Percentiles rank a stretch among this genome's conserved stretches.
Evolutionary conservation across 23 red algal genomes (phyloP).

Genomic region (Gracilaria domingensis): DNA sequence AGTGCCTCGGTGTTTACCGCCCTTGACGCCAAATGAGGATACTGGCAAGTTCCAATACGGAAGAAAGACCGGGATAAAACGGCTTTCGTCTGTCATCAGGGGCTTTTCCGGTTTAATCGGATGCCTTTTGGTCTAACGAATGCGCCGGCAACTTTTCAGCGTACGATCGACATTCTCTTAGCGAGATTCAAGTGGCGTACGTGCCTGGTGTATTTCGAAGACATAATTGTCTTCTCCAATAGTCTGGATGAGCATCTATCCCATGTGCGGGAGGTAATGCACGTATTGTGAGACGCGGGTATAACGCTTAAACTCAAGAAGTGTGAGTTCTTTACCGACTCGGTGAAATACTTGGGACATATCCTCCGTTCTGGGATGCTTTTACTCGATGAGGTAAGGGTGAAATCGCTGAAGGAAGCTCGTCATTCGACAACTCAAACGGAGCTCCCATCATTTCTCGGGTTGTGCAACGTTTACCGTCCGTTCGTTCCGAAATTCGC

Average conservation of each 20-base stretch:
- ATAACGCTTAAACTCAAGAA: slow-evolving; percentile 36
- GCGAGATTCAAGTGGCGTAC: slow-evolving; percentile 28
- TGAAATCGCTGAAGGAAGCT: neutral
- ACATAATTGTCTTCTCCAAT: slow-evolving; percentile 54
- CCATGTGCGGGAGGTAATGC: slow-evolving; percentile 31
- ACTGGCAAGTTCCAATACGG: slow-evolving; percentile 41
- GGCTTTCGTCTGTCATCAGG: slow-evolving; percentile 16
- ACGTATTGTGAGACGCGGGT: slow-evolving; percentile 19
- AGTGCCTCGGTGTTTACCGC: slow-evolving; percentile 33
- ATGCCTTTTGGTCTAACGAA: slow-evolving; percentile 56
- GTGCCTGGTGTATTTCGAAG: slow-evolving; percentile 45
- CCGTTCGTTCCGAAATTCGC: slow-evolving; percentile 29
- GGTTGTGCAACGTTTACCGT: slow-evolving; percentile 52
- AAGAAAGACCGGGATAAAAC: neutral
- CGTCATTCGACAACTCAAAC: slow-evolving; percentile 22
- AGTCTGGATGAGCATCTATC: slow-evolving; percentile 24
- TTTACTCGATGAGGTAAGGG: neutral
- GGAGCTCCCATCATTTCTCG: slow-evolving; percentile 36
- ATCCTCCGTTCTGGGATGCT: neutral
- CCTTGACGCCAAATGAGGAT: slow-evolving; percentile 28
- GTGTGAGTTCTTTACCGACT: slow-evolving; percentile 26
- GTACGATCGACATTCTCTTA: slow-evolving; percentile 36
- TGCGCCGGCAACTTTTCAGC: slow-evolving; percentile 57
- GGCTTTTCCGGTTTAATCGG: neutral
- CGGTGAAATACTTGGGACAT: neutral